Base-by-base conservation (phyloP, 768 basidiomycete genomes). In the Hysterangium stoloniferum region DNA sequence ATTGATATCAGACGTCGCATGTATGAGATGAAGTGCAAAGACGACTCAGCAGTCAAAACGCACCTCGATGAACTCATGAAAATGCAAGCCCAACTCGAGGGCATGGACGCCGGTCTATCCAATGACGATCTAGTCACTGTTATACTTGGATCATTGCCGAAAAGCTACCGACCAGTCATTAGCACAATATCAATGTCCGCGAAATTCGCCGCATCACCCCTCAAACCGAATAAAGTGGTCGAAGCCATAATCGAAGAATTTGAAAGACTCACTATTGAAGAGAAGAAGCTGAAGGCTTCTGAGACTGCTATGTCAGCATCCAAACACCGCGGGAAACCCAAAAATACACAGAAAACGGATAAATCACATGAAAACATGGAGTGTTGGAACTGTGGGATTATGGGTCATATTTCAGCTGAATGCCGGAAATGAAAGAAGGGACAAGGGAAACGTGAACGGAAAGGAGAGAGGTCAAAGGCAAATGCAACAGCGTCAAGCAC, bases 401-500 rank as follows among this genome's bases (percentile, higher is more conserved):
- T 32, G 12, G 59, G 59, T 8, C 59, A 60, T 40, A 24, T 24
- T 11, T 55, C 52, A 41, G 27, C 35, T 12, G 57, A 60, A 13
- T 60, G 57, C 31, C 55, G 55, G 15, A 52, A 52, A 40, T 56
- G 56, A 9, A 58, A 55, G 34, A 57, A 59, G 32, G 58, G 57
- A 12, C 46, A 56, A 32, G 43, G 51, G 4, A 55, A 53, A 12
- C 45, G 33, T 25, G 44, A 45, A 19, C 13, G 33, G 9, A 31
- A 31, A 27, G 25, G 33, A 13, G 44, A 20, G 27, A 28, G 17
- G 13, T 20, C 8, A 4, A 22, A 7, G 19, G 41, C 41, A 20
- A 43, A 43, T 22, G 19, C 19, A 15, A 25, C 41, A 34, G 33
- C 9, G 11, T 34, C 11, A 17, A 17, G 33, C 33, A 17, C 9